Conservation (phyloP, 2,329 filamentous ascomycete species). For the Ilyonectria destructans region DNA sequence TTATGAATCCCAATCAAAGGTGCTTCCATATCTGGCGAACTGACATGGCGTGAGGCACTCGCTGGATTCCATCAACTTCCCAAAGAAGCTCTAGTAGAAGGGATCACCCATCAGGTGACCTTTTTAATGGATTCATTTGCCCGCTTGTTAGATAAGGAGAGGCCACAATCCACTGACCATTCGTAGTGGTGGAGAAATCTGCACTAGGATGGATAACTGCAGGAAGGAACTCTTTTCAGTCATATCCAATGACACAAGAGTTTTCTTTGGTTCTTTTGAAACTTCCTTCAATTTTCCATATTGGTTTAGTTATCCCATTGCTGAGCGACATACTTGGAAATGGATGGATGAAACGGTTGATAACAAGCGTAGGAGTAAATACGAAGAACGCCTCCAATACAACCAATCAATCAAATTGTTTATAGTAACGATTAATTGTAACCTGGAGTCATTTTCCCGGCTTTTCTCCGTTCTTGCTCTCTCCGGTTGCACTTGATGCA, state of each 20-base stretch:
- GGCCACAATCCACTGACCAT: background rate
- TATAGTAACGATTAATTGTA: background rate
- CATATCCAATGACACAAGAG: background rate
- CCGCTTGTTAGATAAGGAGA: background rate
- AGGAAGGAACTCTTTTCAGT: background rate
- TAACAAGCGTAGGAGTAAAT: background rate
- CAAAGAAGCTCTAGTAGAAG: background rate
- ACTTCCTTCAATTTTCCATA: background rate
- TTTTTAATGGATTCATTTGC: background rate
- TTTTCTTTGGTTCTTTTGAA: background rate
- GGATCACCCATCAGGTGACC: background rate
- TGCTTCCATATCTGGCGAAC: background rate
- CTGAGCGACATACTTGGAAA: background rate
- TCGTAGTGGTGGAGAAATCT: background rate
- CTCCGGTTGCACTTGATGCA: conserved; percentile 7
- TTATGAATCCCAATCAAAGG: background rate
- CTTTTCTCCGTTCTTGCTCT: background rate
- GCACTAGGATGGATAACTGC: background rate
- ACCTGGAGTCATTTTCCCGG: background rate
- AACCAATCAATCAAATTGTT: background rate
- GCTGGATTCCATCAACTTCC: background rate
- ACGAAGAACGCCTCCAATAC: background rate
- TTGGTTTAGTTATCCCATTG: background rate
- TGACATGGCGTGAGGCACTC: background rate
- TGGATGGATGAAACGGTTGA: background rate